Percentiles rank a stretch among this genome's conserved stretches.
Evolutionary conservation across 257 asterid species (phyloP).

Genomic region (Ehretia macrophylla): DNA sequence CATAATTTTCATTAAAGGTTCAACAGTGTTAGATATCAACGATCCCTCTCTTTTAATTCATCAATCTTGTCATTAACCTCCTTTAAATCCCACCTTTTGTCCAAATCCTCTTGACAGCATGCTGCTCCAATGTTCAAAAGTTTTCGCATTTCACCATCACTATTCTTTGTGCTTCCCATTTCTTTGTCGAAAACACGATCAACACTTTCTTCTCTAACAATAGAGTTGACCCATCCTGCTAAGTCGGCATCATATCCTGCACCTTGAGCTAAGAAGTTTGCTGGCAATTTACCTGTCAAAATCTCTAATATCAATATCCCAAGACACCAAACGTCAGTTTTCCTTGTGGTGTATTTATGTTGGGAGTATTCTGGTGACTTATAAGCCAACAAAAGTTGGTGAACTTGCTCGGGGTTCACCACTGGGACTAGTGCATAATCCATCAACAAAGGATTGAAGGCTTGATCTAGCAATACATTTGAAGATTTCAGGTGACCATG

Average conservation of each 20-base stretch:
- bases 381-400: conserved; percentile 57
- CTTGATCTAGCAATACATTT: conserved; percentile 57
- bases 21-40: too few relatives aligned
- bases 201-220: conserved; percentile 12
- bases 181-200: conserved; percentile 46
- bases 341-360: conserved; percentile 39
- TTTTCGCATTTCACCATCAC: conserved; percentile 49
- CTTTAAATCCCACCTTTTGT: conserved; percentile 62
- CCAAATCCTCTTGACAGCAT: conserved; percentile 61
- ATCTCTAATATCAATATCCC: conserved; percentile 74
- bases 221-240: conserved; percentile 49
- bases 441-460: conserved; percentile 57
- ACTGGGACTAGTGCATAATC: conserved; percentile 75
- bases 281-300: conserved; percentile 64
- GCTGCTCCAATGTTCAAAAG: conserved; percentile 53
- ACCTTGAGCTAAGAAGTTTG: conserved; percentile 46
- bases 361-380: conserved; percentile 66
- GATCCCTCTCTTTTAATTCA: conserved; percentile 31
- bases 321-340: conserved; percentile 84
- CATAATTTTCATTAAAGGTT: too few relatives aligned
- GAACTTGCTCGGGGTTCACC: conserved; percentile 61
- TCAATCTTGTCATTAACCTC: conserved; percentile 47
- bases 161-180: conserved; percentile 30
- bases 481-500: conserved; percentile 89
- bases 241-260: conserved; percentile 33